Evolutionary conservation across 192 early-diverging fungal genomes (phyloP).

Genomic region (Backusella mclennaniae): DNA sequence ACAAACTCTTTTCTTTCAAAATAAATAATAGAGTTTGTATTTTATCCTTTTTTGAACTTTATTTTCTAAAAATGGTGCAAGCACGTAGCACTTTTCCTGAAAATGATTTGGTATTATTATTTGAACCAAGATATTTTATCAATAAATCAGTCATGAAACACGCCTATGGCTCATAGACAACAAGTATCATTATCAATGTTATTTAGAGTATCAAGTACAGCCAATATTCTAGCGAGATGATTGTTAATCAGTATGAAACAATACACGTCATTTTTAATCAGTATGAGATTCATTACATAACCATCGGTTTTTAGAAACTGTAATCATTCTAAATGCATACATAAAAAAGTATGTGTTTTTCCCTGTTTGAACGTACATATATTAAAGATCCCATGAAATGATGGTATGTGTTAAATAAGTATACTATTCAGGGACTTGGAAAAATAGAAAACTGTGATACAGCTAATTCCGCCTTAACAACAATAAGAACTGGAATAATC

Average conservation of each 20-base stretch:
- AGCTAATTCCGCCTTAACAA: not conserved
- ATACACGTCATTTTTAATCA: not conserved
- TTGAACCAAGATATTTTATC: not conserved
- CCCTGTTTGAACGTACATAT: not conserved
- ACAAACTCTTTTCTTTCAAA: not conserved
- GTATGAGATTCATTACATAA: not conserved
- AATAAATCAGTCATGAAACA: too few species aligned
- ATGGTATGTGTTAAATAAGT: too few species aligned
- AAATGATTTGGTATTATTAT: not conserved
- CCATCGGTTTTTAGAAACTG: not conserved
- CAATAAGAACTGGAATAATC: not conserved
- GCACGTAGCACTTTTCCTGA: not conserved
- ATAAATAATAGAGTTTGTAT: not conserved
- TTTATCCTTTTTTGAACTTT: constrained; percentile 7
- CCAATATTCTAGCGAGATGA: not conserved
- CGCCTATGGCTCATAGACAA: too few species aligned
- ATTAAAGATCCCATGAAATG: not conserved
- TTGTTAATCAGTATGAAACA: not conserved
- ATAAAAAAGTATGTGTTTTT: too few species aligned
- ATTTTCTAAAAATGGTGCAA: not conserved
- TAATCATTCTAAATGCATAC: too few species aligned
- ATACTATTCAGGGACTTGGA: not conserved
- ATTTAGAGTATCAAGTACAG: not conserved
- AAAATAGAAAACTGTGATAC: not conserved
- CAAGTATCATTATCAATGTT: too few species aligned